These are phyloP conservation scores for Stipa capillata DNA, from an alignment of 176 grass and related monocot genomes.

Conservation along the genomic window DNA sequence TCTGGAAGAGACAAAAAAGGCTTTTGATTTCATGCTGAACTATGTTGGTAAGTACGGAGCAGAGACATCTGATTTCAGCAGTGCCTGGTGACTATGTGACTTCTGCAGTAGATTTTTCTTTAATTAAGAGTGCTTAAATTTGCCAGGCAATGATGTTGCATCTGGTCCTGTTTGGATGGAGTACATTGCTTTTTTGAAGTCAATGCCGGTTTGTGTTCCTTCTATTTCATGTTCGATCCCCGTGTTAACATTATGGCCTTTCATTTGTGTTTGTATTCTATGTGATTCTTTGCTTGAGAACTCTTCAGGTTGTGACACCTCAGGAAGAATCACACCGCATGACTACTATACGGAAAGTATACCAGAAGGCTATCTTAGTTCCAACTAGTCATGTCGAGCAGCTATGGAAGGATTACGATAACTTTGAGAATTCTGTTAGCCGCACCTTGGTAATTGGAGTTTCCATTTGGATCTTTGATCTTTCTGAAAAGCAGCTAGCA, in stretches of 20 bases:
- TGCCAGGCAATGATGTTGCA: constrained; percentile 73
- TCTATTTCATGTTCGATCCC: constrained; percentile 9
- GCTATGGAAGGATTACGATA: constrained; percentile 92
- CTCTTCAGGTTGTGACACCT: constrained; percentile 47
- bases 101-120: neutral
- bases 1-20: constrained; percentile 85
- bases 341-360: constrained; percentile 80
- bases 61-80: neutral
- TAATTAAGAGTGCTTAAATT: neutral
- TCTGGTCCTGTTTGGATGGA: constrained; percentile 97
- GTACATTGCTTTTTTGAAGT: constrained; percentile 91
- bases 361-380: constrained; percentile 93
- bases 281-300: neutral
- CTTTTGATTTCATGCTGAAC: constrained; percentile 94
- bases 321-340: constrained; percentile 90
- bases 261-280: neutral
- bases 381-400: constrained; percentile 90
- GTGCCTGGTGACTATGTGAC: neutral
- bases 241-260: neutral
- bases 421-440: constrained; percentile 96
- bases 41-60: constrained; percentile 77
- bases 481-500: neutral
- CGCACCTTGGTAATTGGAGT: constrained; percentile 64
- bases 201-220: constrained; percentile 63
- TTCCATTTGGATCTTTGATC: neutral